These are phyloP conservation scores for Fusarium pseudoanthophilum DNA, from an alignment of 2,329 filamentous ascomycete species.

Conservation along the genomic window DNA sequence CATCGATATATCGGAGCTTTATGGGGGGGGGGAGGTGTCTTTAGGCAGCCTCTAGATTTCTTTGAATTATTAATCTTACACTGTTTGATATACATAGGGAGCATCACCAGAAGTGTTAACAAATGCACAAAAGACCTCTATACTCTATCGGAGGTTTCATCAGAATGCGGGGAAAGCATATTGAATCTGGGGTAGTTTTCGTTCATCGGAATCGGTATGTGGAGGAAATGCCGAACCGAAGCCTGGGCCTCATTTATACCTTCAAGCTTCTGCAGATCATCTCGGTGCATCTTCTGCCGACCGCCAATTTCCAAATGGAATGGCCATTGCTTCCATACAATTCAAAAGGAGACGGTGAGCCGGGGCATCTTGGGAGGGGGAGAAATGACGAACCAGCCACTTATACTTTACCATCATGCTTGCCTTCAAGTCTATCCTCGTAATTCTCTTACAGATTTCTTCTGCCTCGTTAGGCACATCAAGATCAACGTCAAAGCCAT, in stretches of 20 bases:
- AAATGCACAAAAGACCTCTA: background rate
- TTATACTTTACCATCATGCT: background rate
- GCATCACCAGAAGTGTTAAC: background rate
- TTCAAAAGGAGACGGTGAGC: background rate
- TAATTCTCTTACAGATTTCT: background rate
- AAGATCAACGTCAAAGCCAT: background rate
- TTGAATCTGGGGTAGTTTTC: background rate
- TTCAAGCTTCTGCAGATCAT: background rate
- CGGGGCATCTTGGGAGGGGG: background rate
- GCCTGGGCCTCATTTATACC: background rate
- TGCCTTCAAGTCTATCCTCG: background rate
- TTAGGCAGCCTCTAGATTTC: background rate
- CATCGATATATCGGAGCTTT: background rate
- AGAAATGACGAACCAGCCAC: background rate
- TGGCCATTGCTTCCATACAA: background rate
- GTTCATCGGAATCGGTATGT: conserved; percentile 4
- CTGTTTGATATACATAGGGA: background rate
- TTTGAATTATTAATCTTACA: background rate
- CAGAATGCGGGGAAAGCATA: background rate
- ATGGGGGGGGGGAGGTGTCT: too few species aligned
- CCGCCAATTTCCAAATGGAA: background rate
- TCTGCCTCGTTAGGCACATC: background rate
- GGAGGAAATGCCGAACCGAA: background rate
- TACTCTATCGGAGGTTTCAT: background rate
- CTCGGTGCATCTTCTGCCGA: background rate